These are phyloP conservation scores for Kluyveromyces starmeri DNA, from an alignment of 805 yeast species.

Conservation along the genomic window DNA sequence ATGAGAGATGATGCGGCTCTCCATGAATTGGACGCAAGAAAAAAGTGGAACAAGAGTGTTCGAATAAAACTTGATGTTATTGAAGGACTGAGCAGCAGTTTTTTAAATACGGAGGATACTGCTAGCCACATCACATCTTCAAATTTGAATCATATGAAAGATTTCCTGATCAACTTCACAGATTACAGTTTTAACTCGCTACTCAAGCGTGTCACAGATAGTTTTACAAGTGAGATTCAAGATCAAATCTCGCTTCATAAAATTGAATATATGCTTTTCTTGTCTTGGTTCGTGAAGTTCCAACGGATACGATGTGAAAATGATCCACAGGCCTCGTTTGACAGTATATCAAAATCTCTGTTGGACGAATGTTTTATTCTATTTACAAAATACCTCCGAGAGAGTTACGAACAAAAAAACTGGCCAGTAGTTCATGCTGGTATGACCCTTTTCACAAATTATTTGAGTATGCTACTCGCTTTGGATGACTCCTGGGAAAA, in stretches of 20 bases:
- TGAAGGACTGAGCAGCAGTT: conserved; percentile 26
- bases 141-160: conserved; percentile 27
- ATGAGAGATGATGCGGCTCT: conserved; percentile 44
- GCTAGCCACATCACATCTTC: conserved; percentile 27
- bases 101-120: conserved; percentile 16
- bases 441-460: conserved; percentile 55
- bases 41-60: conserved; percentile 49
- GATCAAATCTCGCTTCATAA: conserved; percentile 26
- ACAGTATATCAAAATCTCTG: conserved; percentile 45
- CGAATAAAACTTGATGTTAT: conserved; percentile 22
- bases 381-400: conserved; percentile 33
- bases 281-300: conserved; percentile 70
- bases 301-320: conserved; percentile 37
- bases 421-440: conserved; percentile 63
- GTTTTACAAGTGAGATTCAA: conserved; percentile 34
- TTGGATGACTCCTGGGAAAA: conserved; percentile 35
- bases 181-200: conserved; percentile 72
- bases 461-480: conserved; percentile 38
- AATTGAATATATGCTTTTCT: conserved; percentile 46
- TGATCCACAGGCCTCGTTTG: conserved; percentile 23
- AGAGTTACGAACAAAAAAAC: conserved; percentile 34
- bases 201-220: conserved; percentile 42
- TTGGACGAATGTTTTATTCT: conserved; percentile 53
- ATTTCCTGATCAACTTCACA: conserved; percentile 49
- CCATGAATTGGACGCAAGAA: conserved; percentile 55